Evolutionary conservation across 495 filamentous ascomycete genomes (phyloP).

Genomic region (Aspergillus mulundensis): DNA sequence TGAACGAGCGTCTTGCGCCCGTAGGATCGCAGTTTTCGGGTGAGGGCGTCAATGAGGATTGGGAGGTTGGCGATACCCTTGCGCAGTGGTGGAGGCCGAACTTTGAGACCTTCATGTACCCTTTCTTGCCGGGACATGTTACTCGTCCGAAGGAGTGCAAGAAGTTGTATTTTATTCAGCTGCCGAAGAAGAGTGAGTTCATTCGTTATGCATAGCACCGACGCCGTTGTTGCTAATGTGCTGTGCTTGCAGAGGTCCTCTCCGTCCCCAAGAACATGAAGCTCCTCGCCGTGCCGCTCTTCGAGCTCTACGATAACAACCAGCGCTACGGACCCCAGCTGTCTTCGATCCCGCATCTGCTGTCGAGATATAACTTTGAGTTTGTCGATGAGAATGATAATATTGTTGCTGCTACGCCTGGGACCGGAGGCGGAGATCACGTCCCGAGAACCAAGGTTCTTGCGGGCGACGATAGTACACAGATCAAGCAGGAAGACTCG

Average conservation of each 20-base stretch:
- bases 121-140: slow-evolving; percentile 91
- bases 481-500: slow-evolving; percentile 38
- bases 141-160: slow-evolving; percentile 98
- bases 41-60: slow-evolving; percentile 81
- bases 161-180: slow-evolving; percentile 94
- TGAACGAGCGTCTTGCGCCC: slow-evolving; percentile 90
- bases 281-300: slow-evolving; percentile 89
- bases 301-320: slow-evolving; percentile 97
- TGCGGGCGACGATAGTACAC: slow-evolving; percentile 50
- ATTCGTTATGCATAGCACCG: neutral
- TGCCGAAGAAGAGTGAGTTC: slow-evolving; percentile 81
- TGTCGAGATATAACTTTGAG: slow-evolving; percentile 95
- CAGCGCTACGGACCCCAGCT: slow-evolving; percentile 92
- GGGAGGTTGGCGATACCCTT: slow-evolving; percentile 89
- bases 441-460: slow-evolving; percentile 66
- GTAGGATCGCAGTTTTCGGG: slow-evolving; percentile 83
- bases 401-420: slow-evolving; percentile 82
- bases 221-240: neutral
- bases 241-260: slow-evolving; percentile 67
- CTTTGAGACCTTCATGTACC: slow-evolving; percentile 99
- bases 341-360: slow-evolving; percentile 88
- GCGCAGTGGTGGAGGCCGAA: slow-evolving; percentile 99
- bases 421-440: slow-evolving; percentile 46
- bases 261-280: slow-evolving; percentile 99
- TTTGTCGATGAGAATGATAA: slow-evolving; percentile 95